Percentiles rank a stretch among this genome's conserved stretches.
Conservation (phyloP, 1,284 basidiomycete species). For the Trametes versicolor region DNA sequence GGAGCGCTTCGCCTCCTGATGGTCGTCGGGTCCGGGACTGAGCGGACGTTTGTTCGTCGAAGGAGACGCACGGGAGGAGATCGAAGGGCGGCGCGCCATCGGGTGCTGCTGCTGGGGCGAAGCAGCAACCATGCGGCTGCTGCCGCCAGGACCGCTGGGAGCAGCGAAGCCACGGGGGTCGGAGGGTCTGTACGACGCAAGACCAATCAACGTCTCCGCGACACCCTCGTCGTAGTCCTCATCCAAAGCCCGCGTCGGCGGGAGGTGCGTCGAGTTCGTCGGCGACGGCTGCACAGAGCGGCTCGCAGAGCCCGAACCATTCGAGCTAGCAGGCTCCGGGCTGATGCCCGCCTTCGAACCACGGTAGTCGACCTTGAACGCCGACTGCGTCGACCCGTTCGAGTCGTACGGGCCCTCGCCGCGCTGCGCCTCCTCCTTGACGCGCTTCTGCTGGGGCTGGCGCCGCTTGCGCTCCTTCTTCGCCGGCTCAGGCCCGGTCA, state of each 20-base stretch:
- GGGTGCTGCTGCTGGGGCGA: conserved; percentile 37
- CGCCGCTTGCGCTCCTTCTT: conserved; percentile 57
- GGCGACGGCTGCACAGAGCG: conserved; percentile 71
- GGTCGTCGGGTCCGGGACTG: conserved; percentile 70
- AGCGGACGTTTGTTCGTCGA: conserved; percentile 64
- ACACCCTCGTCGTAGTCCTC: conserved; percentile 87
- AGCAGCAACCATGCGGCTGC: conserved; percentile 22
- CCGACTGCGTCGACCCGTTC: conserved; percentile 38
- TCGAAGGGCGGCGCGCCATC: conserved; percentile 36
- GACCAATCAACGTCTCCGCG: conserved; percentile 74
- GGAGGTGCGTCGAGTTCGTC: conserved; percentile 63
- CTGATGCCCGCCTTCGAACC: conserved; percentile 50
- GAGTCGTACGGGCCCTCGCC: conserved; percentile 45
- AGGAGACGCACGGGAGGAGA: conserved; percentile 43
- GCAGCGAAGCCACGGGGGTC: conserved; percentile 39
- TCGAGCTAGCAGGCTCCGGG: conserved; percentile 69
- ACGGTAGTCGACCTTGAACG: conserved; percentile 51
- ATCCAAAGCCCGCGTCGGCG: conserved; percentile 73
- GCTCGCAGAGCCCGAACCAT: conserved; percentile 66
- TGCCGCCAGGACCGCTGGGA: conserved; percentile 32
- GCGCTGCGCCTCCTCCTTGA: conserved; percentile 48
- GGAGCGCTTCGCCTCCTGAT: conserved; percentile 66
- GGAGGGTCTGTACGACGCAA: conserved; percentile 52
- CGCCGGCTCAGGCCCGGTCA: conserved; percentile 39
- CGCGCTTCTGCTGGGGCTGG: conserved; percentile 47